Percentiles rank a stretch among this genome's conserved stretches.
phyloP scores from a whole-genome alignment of 2,329 filamentous ascomycete genomes.

The Cordyceps fumosorosea region DNA sequence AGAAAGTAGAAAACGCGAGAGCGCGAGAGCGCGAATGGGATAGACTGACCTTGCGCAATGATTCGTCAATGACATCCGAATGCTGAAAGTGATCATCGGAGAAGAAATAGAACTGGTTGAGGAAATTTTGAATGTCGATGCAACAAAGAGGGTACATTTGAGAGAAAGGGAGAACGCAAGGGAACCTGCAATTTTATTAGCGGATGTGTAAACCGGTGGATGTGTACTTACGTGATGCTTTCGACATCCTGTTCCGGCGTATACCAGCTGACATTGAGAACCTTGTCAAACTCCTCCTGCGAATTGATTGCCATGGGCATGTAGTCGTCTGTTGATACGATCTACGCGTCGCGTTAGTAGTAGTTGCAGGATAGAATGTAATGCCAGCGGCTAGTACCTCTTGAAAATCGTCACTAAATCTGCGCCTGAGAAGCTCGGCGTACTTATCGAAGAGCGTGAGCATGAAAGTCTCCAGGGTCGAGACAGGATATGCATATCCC shows the following conservation, averaged over 20 bases:
- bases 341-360: slow-evolving; percentile 31
- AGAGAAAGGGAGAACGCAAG: slow-evolving; percentile 92
- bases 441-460: slow-evolving; percentile 92
- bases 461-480: slow-evolving; percentile 74
- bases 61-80: slow-evolving; percentile 83
- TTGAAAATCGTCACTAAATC: slow-evolving; percentile 93
- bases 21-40: neutral
- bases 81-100: slow-evolving; percentile 94
- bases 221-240: slow-evolving; percentile 59
- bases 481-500: slow-evolving; percentile 86
- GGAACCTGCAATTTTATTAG: slow-evolving; percentile 54
- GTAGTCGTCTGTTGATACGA: slow-evolving; percentile 90
- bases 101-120: slow-evolving; percentile 98
- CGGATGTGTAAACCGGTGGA: neutral
- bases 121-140: slow-evolving; percentile 94
- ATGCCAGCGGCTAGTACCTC: slow-evolving; percentile 50
- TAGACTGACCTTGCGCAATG: slow-evolving; percentile 61
- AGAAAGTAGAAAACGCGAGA: neutral
- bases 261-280: slow-evolving; percentile 95
- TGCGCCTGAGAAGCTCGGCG: slow-evolving; percentile 78
- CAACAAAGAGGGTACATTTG: slow-evolving; percentile 99
- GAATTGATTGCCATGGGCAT: slow-evolving; percentile 99
- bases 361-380: neutral
- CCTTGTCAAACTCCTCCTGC: slow-evolving; percentile 86
- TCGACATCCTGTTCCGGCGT: slow-evolving; percentile 71